Base-by-base conservation (phyloP, 148 eudicot genomes). In the Spergularia marina region DNA sequence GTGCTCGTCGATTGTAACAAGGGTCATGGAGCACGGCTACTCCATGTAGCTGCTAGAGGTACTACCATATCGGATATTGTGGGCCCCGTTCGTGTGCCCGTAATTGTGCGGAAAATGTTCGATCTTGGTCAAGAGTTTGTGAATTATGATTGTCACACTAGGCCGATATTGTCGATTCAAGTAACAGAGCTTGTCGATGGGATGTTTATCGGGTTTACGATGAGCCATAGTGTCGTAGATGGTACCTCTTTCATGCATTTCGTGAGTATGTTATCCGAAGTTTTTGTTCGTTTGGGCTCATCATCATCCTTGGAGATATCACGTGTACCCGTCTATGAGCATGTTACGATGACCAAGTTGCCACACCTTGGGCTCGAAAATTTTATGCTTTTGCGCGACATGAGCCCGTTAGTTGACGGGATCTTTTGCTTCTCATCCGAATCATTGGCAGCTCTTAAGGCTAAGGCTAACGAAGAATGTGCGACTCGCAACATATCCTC, bases 81-180 rank as follows among this genome's bases (percentile, higher is more conserved):
- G 4, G 16, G 53, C 12, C 56, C 83, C 0, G 0, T 11, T 10
- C 74, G 80, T 61, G 82, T 83, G 17, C 59, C 72, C 0, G 7
- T 1, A 18, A 16, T 67, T 21, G 64, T 41, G 21, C 53, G 34
- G 2, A 54, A 52, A 2, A 84, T 84, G 39, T 89, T 88, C 55
- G 72, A 78, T 1, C 65, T 70, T 0, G 79, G 79, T 16, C 76
- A 82, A 18, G 17, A 51, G 4, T 70, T 47, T 8, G 69, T 82
- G 0, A 84, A 84, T 77, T 84, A 74, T 39, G 86, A 77, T 10
- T 83, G 91, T 36, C 87, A 82, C 68, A 72, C 60, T 56, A 69
- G 54, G 10, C 86, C 94, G 0, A 54, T 87, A 53, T n/a, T 83
- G 6, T 84, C 88, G 6, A 81, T 87, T 0, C 94, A 87, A 30